phyloP scores from a whole-genome alignment of 352 stramenopile species.

The Phytophthora cactorum region DNA sequence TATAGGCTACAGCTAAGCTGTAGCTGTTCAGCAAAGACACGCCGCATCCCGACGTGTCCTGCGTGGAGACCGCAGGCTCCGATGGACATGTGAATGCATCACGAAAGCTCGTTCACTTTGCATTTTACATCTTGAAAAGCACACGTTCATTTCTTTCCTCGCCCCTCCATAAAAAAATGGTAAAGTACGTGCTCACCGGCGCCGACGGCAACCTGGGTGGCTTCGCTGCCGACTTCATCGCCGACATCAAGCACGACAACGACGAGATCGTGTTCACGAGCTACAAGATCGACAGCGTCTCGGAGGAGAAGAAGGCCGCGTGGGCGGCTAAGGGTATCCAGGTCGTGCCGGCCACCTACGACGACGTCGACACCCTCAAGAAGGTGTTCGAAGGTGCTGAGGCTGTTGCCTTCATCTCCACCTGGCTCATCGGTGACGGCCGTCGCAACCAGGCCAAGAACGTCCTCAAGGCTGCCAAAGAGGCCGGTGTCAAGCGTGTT shows the following conservation, averaged over 20 bases:
- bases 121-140: constrained; percentile 8
- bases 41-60: constrained; percentile 2
- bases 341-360: constrained; percentile 28
- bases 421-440: constrained; percentile 31
- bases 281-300: constrained; percentile 31
- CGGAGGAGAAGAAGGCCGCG: not conserved
- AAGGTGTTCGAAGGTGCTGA: constrained; percentile 34
- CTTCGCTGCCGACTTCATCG: constrained; percentile 30
- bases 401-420: constrained; percentile 29
- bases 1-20: not conserved
- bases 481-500: constrained; percentile 29
- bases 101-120: constrained; percentile 14
- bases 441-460: constrained; percentile 30
- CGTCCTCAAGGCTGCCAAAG: constrained; percentile 26
- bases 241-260: constrained; percentile 27
- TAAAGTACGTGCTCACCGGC: constrained; percentile 39
- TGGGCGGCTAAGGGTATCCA: constrained; percentile 21
- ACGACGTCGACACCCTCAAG: constrained; percentile 30
- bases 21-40: constrained; percentile 28
- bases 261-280: constrained; percentile 34
- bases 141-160: not conserved
- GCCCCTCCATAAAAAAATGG: constrained; percentile 16
- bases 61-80: too few relatives aligned
- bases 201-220: constrained; percentile 36
- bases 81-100: too few relatives aligned